Base-by-base conservation (phyloP, 1,284 basidiomycete genomes). In the Porodaedalea pini region DNA sequence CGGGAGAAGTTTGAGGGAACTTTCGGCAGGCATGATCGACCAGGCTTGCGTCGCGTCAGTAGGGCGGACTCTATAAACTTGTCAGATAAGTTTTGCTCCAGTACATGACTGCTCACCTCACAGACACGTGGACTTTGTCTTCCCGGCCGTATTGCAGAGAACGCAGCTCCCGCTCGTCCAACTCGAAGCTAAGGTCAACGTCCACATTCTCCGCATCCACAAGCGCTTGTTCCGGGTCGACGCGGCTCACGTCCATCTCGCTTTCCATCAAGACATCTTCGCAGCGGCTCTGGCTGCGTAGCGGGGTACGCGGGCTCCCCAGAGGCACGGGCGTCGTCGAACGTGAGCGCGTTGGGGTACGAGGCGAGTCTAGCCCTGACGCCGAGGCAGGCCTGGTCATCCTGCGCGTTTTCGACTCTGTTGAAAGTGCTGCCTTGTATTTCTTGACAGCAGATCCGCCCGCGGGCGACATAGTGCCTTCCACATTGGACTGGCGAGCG, bases 101-200 rank as follows among this genome's bases (percentile, higher is more conserved):
- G n/a, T n/a, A n/a, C n/a, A 52, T 51, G n/a, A 58, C 19, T 40
- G 21, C 29, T 57, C 61, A 92, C 90, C 92, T 78, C 61, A 95
- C 80, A 23, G 92, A 92, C 11, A 95, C 92, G 67, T 93, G 82
- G 25, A 94, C 92, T 65, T 93, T 92, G 68, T 94, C 92, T 57
- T 88, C 81, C 54, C 79, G 80, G 10, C 83, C 83, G 55, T 81
- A 78, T 51, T 83, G 77, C 1, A 66, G 65, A 8, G 71, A 71
- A 50, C 73, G 64, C 31, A 81, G 64, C 68, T 75, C 75, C 10
- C 75, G 71, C 57, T 83, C 81, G 57, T 87, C 86, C 4, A 87
- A 73, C 51, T 88, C 86, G 0, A 70, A 80, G 2, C 83, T 86
- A 4, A 88, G 64, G 65, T 90, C 88, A 2, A 76, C 75, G 47